These are phyloP conservation scores for Colletotrichum tanaceti DNA, from an alignment of 2,329 filamentous ascomycete species.

Conservation along the genomic window DNA sequence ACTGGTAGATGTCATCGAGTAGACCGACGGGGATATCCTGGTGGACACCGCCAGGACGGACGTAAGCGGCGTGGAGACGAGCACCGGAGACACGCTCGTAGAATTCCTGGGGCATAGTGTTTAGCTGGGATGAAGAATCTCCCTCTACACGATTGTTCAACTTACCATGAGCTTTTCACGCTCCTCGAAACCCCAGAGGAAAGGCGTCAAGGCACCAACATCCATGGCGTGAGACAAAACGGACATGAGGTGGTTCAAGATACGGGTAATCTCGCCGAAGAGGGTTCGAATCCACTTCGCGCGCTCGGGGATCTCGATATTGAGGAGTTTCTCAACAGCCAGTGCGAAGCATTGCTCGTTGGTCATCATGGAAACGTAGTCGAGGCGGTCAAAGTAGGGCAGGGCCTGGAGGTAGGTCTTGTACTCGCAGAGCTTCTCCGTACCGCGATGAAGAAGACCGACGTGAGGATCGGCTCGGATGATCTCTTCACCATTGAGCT, in stretches of 20 bases:
- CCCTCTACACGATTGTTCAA: conserved; percentile 11
- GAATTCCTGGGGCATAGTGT: conserved; percentile 78
- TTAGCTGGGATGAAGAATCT: conserved; percentile 6
- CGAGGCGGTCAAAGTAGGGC: conserved; percentile 97
- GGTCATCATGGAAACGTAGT: conserved; percentile 99
- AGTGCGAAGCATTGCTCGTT: conserved; percentile 98
- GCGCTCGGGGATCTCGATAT: conserved; percentile 93
- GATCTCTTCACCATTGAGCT: conserved; percentile 98
- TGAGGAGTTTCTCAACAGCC: conserved; percentile 97
- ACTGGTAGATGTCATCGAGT: conserved; percentile 99
- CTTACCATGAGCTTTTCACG: conserved; percentile 99
- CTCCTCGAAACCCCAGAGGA: conserved; percentile 99
- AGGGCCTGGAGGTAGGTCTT: conserved; percentile 98
- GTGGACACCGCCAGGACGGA: conserved; percentile 94
- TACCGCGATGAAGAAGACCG: conserved; percentile 93
- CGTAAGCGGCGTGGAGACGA: conserved; percentile 95
- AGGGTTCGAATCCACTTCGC: conserved; percentile 97
- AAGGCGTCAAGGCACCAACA: conserved; percentile 96
- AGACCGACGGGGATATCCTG: conserved; percentile 95
- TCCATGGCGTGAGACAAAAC: conserved; percentile 98
- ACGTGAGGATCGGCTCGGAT: conserved; percentile 97
- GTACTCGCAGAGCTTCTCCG: conserved; percentile 99
- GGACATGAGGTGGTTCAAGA: conserved; percentile 98
- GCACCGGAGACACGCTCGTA: conserved; percentile 99
- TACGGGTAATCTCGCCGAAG: conserved; percentile 93